Evolutionary conservation across 1,284 basidiomycete species (phyloP), one percentile per base, ranked within the genome.

Genomic region (Austroboletus novae-zelandiae): DNA sequence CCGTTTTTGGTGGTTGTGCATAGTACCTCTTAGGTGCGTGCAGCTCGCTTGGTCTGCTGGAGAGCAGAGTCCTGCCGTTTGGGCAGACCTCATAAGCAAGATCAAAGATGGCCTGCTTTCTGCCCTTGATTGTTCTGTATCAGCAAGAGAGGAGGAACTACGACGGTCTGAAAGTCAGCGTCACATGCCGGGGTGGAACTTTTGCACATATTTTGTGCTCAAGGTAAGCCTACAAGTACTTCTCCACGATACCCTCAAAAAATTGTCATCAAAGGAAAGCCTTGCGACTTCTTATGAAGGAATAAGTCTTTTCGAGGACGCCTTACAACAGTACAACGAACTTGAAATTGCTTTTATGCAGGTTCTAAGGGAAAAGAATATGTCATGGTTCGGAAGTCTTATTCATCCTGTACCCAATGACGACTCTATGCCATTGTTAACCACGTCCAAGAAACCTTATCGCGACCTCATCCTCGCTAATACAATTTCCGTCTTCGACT

Each of bases 151-250:
- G 63, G 94, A 97, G 44, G 93, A 96, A 53, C 86, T 97, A 3
- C 86, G 80, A 61, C 80, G 89, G 23, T 91, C 90, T 0, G 94
- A 98, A 65, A 78, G 83, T 43, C 91, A 96, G 66, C 78, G 89
- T 51, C 79, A 86, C 56, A 89, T 93, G 79, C 89, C 91, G 1
- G 94, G 94, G 3, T 98, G 95, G 95, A 95, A 97, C 66, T 98
- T 96, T 64, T 94, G 93, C 67, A 94, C 89, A 1, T 98, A 95
- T 76, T 97, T 98, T 69, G 83, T 94, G 34, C 74, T 95, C 27
- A 98, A 98, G 82, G 94, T 92, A 60, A 49, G 62, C 46, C 13
- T 36, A 9, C 48, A 25, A 50, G 15, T 15, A 23, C 35, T 30
- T 45, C 11, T 25, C 31, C 13, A 17, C 15, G 25, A 29, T 30